Evolutionary conservation across 495 filamentous ascomycete genomes (phyloP), one percentile per base, ranked within the genome.

Genomic region (Penicillium simplicissimum): DNA sequence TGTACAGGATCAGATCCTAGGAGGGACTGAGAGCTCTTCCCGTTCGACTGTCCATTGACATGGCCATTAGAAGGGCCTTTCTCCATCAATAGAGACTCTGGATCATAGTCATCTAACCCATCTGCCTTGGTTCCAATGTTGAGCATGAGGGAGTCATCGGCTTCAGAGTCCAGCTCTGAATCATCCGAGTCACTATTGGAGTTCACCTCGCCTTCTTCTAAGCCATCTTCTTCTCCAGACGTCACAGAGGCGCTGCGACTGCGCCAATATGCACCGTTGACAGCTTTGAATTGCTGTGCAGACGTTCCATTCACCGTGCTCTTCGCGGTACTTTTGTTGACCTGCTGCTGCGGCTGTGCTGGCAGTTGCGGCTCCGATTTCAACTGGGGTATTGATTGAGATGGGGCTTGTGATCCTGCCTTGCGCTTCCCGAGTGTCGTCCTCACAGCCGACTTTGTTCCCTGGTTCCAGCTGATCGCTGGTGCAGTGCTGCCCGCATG

Each of bases 391-490:
- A 14, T 42, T 38, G 19, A 53, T 35, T 38, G 59, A 43, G 58
- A n/a, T 36, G 35, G 34, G 38, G 40, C 14, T 17, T 60, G 21
- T 3, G 52, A 25, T 28, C 63, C 59, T 0, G 67, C 51, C 10
- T 59, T 62, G 33, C 69, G 63, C 45, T 67, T 67, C 10, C 75
- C 64, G 15, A 79, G 64, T 1, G 74, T 69, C 15, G 76, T 81
- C 15, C 77, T 67, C 28, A 79, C 72, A 1, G 72, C 67, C 35
- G 62, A 66, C 51, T 74, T 76, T 36, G 61, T 73, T 13, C 69
- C 71, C 49, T 76, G 71, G 52, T 81, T 81, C 78, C 78, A 81
- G 56, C 73, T 81, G 19, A 73, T 67, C 0, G 71, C 70, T 8
- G 71, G 70, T 43, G 72, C 69, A 9, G 71, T 74, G 45, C 45